Conservation (phyloP, 1,284 basidiomycete species). For the Sporisorium graminicola region DNA sequence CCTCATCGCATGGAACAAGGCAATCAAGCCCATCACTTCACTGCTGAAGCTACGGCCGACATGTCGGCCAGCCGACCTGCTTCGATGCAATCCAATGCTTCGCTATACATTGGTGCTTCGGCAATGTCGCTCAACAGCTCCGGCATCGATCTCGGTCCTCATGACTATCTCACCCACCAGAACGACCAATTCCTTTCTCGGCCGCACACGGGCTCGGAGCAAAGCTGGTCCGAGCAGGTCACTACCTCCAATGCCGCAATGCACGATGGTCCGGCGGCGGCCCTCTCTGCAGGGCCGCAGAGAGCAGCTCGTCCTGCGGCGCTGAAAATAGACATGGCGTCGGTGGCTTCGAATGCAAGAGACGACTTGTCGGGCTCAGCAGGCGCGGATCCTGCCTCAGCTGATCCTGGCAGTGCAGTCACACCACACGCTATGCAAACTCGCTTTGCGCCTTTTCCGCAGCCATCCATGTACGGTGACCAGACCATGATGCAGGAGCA, state of each 20-base stretch:
- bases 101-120: constrained; percentile 17
- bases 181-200: constrained; percentile 21
- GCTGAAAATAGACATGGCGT: constrained; percentile 42
- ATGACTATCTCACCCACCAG: constrained; percentile 17
- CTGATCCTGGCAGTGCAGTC: constrained; percentile 14
- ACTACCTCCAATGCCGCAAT: neutral
- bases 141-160: neutral
- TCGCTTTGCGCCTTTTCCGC: constrained; percentile 40
- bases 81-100: constrained; percentile 1
- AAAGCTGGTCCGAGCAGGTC: constrained; percentile 26
- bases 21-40: neutral
- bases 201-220: constrained; percentile 32
- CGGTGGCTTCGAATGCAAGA: constrained; percentile 8
- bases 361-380: neutral
- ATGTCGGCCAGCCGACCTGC: neutral
- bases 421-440: constrained; percentile 36
- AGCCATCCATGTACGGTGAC: constrained; percentile 29
- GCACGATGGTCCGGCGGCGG: constrained; percentile 1
- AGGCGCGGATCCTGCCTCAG: constrained; percentile 13
- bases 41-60: neutral
- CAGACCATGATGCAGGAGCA: constrained; percentile 24
- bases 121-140: constrained; percentile 11
- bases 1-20: constrained; percentile 1
- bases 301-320: constrained; percentile 35
- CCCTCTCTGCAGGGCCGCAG: constrained; percentile 14